Percentiles rank a stretch among this genome's conserved stretches.
Conservation (phyloP, 2,329 filamentous ascomycete species). For the Byssothecium circinans region DNA sequence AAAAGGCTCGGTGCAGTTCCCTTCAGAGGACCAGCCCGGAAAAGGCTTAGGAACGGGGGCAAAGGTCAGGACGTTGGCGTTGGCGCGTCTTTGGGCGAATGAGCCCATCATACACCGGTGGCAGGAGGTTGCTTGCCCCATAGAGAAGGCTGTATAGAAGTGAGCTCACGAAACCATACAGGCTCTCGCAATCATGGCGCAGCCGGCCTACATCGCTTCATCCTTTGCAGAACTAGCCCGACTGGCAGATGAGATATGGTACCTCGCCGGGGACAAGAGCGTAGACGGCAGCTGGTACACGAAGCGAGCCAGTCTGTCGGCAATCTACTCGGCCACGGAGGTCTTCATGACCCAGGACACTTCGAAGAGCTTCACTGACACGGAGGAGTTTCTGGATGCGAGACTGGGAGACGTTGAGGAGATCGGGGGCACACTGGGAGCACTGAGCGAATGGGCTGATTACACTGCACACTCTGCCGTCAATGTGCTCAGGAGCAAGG, state of each 20-base stretch:
- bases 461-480: slow-evolving; percentile 77
- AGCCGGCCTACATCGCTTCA: slow-evolving; percentile 73
- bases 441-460: slow-evolving; percentile 74
- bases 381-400: slow-evolving; percentile 75
- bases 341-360: slow-evolving; percentile 92
- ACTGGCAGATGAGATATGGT: slow-evolving; percentile 91
- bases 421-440: slow-evolving; percentile 63
- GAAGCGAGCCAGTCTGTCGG: slow-evolving; percentile 63
- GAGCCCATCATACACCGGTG: slow-evolving; percentile 70
- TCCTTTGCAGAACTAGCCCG: slow-evolving; percentile 77
- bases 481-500: slow-evolving; percentile 86
- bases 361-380: slow-evolving; percentile 72
- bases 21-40: slow-evolving; percentile 31
- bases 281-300: slow-evolving; percentile 91
- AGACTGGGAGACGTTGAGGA: slow-evolving; percentile 70
- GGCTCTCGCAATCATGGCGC: slow-evolving; percentile 89
- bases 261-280: slow-evolving; percentile 76
- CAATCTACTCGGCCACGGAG: slow-evolving; percentile 73
- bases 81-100: slow-evolving; percentile 79
- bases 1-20: slow-evolving; percentile 51
- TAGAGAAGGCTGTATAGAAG: slow-evolving; percentile 29
- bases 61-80: slow-evolving; percentile 71
- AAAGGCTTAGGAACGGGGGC: slow-evolving; percentile 54
- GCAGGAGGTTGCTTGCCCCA: slow-evolving; percentile 70
- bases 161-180: slow-evolving; percentile 42